These are phyloP conservation scores for Hortaea werneckii DNA, from an alignment of 2,329 filamentous ascomycete species.

Conservation along the genomic window DNA sequence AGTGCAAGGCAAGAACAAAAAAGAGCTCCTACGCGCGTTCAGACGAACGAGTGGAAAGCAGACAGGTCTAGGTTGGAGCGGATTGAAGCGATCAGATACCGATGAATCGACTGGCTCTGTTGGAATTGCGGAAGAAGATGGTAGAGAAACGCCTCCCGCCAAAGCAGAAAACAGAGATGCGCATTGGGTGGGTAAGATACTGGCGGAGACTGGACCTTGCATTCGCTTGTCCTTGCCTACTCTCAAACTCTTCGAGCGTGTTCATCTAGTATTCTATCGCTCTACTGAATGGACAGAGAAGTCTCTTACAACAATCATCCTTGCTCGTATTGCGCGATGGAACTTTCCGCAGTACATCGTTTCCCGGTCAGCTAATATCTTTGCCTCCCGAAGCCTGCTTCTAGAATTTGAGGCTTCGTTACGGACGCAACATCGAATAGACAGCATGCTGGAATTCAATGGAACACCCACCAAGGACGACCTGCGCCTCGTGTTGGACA, in stretches of 20 bases:
- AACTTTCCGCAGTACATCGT: slow-evolving; percentile 90
- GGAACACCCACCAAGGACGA: slow-evolving; percentile 57
- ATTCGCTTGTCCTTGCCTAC: slow-evolving; percentile 65
- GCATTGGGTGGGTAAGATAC: slow-evolving; percentile 68
- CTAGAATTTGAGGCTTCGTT: slow-evolving; percentile 86
- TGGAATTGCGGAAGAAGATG: slow-evolving; percentile 24
- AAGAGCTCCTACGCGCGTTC: slow-evolving; percentile 65
- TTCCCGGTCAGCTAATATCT: slow-evolving; percentile 81
- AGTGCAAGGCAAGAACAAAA: slow-evolving; percentile 78
- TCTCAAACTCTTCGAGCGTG: slow-evolving; percentile 79
- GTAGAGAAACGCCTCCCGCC: slow-evolving; percentile 30
- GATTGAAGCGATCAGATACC: slow-evolving; percentile 54
- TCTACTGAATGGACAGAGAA: slow-evolving; percentile 97
- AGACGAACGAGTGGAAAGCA: slow-evolving; percentile 66
- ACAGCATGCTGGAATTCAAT: slow-evolving; percentile 70
- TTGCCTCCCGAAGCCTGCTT: slow-evolving; percentile 61
- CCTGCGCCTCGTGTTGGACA: slow-evolving; percentile 56
- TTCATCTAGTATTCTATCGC: slow-evolving; percentile 91
- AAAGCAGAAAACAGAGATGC: slow-evolving; percentile 53
- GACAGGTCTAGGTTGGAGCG: slow-evolving; percentile 58
- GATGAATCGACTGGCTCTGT: slow-evolving; percentile 44
- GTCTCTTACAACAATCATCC: slow-evolving; percentile 85
- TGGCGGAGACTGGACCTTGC: slow-evolving; percentile 68
- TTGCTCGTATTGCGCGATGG: slow-evolving; percentile 76
- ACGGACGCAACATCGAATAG: slow-evolving; percentile 69